Base-by-base conservation (phyloP, 2,329 filamentous ascomycete genomes). In the Parafenestella ontariensis region DNA sequence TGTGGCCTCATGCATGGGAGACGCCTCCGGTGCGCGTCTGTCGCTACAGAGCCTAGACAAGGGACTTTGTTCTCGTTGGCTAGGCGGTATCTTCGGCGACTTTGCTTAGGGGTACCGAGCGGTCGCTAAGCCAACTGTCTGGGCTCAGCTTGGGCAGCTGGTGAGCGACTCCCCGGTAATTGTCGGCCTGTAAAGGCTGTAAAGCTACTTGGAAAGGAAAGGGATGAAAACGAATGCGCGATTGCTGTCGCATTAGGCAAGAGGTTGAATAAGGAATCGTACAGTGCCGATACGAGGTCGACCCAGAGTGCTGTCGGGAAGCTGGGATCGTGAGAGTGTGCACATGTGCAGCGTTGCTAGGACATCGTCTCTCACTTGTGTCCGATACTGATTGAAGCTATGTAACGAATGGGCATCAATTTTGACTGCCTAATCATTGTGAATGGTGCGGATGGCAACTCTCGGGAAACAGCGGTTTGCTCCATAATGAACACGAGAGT, bases 161-260 rank as follows among this genome's bases (percentile, higher is more conserved):
- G 17, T 18, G 42, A 29, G 18, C 13, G n/a, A 11, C 7, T 44
- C 24, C 9, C 20, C 48, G 48, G 48, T 45, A 51, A 51, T 44
- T 45, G 6, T 51, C 48, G 48, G 48, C 23, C 13, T 45, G 20
- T 24, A 28, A 24, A 26, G 10, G 36, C n/a, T n/a, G n/a, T n/a
- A n/a, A n/a, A 21, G 21, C 37, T 40, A 7, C 10, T 21, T 24
- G 6, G 11, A 40, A 24, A n/a, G 9, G 17, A 17, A 23, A 23
- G 7, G 23, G 36, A 36, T 17, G 43, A 46, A 15, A 18, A 36
- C 15, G 29, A 37, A 46, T 23, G 21, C 20, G 11, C 21, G 37
- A 24, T 7, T 40, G 15, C 3, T 40, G 15, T 40, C 21, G n/a
- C 21, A 23, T 21, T 17, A 39, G 21, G 10, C 17, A 15, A 39